Base-by-base conservation (phyloP, 2,329 filamentous ascomycete species). In the Neonectria ditissima region DNA sequence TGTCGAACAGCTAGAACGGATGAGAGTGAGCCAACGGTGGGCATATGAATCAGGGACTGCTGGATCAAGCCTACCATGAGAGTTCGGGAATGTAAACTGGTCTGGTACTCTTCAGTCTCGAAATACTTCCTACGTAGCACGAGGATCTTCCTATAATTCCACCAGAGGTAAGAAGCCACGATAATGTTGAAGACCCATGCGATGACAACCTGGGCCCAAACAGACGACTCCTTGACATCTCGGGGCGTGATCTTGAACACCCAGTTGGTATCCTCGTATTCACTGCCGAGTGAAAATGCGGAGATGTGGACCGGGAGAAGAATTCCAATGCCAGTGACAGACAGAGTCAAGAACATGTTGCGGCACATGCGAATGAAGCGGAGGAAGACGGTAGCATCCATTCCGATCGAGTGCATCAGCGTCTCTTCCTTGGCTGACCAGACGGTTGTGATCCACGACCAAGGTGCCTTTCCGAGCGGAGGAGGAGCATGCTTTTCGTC, bases 311-410 rank as follows among this genome's bases (percentile, higher is more conserved):
- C 81, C 0, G 96, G 96, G 41, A 97, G 89, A 67, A 97, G 84
- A 63, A 98, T 87, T 55, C 83, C 84, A 69, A 92, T 91, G 18
- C 92, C 93, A 32, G 97, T 78, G 7, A 97, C 67, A 28, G 89
- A 86, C 59, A 97, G 80, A 8, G 87, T 80, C 28, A 92, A 75
- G 76, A 98, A 97, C 67, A 98, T 92, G 76, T 97, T 96, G 64
- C 96, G 90, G 75, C 92, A 92, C 96, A 99, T 98, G 69, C 90
- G 87, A 53, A 90, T 88, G 74, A 97, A 94, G 55, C 95, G 90
- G 69, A 99, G 83, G 77, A 99, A 98, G 51, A 99, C 82, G 9
- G 92, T 91, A 9, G 94, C 96, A 79, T 99, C 96, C 82, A 99
- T 84, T 53, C 96, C 96, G 41, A 97, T 90, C 72, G 91, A 89